Evolutionary conservation across 371 early-diverging fungal species (phyloP), one percentile per base, ranked within the genome.

Genomic region (Fennellomyces sp.): DNA sequence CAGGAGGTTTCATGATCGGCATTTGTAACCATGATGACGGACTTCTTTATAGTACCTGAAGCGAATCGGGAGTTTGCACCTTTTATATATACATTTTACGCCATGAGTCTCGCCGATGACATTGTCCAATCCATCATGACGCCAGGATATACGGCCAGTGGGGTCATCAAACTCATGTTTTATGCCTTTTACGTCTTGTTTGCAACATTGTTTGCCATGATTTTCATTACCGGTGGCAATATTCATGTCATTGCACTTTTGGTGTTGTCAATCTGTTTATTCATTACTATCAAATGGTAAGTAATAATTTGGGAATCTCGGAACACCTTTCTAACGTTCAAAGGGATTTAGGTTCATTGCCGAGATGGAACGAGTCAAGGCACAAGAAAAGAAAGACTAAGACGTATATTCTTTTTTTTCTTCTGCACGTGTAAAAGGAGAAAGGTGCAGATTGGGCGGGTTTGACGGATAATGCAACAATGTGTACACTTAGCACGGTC

Each of bases 121-220:
- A 61, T 81, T 50, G 60, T 76, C 5, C 60, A 72, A 25, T 86
- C 86, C 0, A 73, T 88, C 47, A 80, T 88, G 77, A 82, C 80
- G 15, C 85, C 88, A 6, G 86, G 88, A 0, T 73, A 85, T 63
- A 88, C 82, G 21, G 74, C 81, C 25, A 65, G 49, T 0, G 75
- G 82, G 2, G 84, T 88, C 8, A 77, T 80, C 38, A 41, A 56
- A 29, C 66, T 84, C 38, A 84, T 88, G 82, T 81, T 78, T 63
- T 68, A 82, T 63, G 66, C 82, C 17, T 86, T 88, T 68, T 80
- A 78, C 58, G 77, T 77, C 12, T 64, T 88, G 25, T 84, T 88
- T 66, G 65, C 74, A 13, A 78, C 83, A 1, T 66, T 85, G 13
- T 39, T 68, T 15, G 52, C 52, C 0, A 66, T 85, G 68, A 57